Evolutionary conservation across 169 alveolate species (phyloP), one percentile per base, ranked within the genome.

Genomic region (Theileria annulata): DNA sequence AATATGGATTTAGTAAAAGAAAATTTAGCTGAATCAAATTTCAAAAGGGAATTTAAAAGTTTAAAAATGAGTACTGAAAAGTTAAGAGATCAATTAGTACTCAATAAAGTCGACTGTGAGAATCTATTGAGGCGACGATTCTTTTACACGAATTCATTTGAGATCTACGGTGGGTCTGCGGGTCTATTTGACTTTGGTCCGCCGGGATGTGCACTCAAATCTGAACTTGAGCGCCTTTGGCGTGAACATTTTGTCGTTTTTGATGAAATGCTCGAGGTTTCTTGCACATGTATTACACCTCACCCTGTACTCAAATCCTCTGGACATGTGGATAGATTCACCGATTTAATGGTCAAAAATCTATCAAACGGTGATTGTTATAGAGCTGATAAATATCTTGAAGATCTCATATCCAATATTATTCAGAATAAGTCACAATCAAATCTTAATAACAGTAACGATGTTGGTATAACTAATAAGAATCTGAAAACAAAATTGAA

Each of bases 111-210:
- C 0, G 70, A 77, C 13, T 81, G 95, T 33, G 99, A 97, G 82
- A 94, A 96, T 67, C 87, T 97, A 25, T 92, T 96, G 63, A 96
- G 93, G 77, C 86, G 98, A 68, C 93, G 98, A 78, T 96, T 96
- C 85, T 96, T 97, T 82, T 93, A 91, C 76, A 91, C 93, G 19
- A 97, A 95, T 30, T 94, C 98, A n/a, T 97, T 96, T 85, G 97
- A 93, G 66, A 95, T 98, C 33, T 97, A 98, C 81, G 99, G 99
- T 28, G 99, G 99, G 68, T 96, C 97, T 0, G 97, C 99, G 15
- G 99, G 99, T 10, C 91, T 98, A 64, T 95, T 87, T 86, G 99
- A 97, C 88, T 96, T 92, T 88, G 99, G 99, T 28, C 99, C 99
- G 9, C 96, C 98, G 17, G 99, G 99, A 23, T 95, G 99, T 76